Percentiles rank a stretch among this genome's conserved stretches.
Conservation (phyloP, 441 rosid genomes). For the Eruca vesicaria region DNA sequence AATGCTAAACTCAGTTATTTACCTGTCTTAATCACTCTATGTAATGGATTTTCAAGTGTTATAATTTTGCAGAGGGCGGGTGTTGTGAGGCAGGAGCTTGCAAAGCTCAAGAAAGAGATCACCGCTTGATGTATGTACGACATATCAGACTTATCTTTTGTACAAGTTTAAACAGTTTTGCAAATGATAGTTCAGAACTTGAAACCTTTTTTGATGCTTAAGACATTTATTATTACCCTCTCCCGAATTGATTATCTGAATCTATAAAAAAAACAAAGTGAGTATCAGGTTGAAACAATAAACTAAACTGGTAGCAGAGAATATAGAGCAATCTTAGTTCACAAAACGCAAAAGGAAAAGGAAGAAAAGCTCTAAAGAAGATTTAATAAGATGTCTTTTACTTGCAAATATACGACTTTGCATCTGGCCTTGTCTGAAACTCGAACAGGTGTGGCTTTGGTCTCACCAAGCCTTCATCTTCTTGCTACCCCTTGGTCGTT, state of each 20-base stretch:
- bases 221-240: neutral
- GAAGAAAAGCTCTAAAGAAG: neutral
- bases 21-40: neutral
- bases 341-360: neutral
- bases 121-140: constrained; percentile 30
- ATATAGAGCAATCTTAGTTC: neutral
- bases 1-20: neutral
- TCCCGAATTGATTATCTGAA: neutral
- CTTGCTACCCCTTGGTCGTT: neutral
- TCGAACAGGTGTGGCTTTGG: neutral
- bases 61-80: constrained; percentile 57
- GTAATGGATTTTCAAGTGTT: neutral
- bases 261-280: neutral
- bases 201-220: neutral
- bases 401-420: neutral
- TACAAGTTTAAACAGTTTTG: constrained; percentile 21
- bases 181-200: constrained; percentile 25
- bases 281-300: neutral
- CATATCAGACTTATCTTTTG: neutral
- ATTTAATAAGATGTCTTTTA: neutral
- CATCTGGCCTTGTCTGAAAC: neutral
- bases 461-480: neutral
- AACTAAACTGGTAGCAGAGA: neutral
- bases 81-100: constrained; percentile 74
- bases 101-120: constrained; percentile 69